A percentile compares a stretch with the other conserved stretches of the same genome.
Evolutionary conservation across 2,329 filamentous ascomycete species (phyloP).

Genomic region (Sphaceloma murrayae): DNA sequence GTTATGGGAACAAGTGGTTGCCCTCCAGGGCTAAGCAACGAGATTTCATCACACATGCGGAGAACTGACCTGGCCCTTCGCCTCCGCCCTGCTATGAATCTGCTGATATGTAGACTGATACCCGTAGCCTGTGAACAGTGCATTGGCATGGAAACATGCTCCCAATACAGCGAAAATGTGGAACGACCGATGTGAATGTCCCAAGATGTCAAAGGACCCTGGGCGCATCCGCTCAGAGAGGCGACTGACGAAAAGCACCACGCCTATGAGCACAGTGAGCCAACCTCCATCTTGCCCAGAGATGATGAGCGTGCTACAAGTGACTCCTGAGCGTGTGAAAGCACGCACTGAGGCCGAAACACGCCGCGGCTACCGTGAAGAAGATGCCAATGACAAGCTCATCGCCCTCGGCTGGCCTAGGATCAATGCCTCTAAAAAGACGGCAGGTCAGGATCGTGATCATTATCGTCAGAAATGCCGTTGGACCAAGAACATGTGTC

Average conservation of each 20-base stretch:
- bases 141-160: conserved; percentile 17
- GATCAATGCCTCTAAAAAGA: not conserved
- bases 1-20: too few relatives aligned
- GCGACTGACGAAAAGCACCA: conserved; percentile 20
- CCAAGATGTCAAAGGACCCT: conserved; percentile 20
- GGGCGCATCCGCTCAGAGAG: conserved; percentile 20
- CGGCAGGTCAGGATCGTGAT: too few relatives aligned
- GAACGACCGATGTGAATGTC: conserved; percentile 19
- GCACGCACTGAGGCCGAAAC: conserved; percentile 22
- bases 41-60: too few relatives aligned
- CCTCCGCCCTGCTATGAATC: too few relatives aligned
- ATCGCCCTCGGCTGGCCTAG: not conserved
- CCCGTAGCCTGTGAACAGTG: conserved; percentile 13
- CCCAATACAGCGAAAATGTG: conserved; percentile 19
- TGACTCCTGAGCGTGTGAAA: conserved; percentile 28
- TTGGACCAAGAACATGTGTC: conserved; percentile 15
- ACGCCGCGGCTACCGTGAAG: conserved; percentile 5
- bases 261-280: conserved; percentile 19
- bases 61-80: too few relatives aligned
- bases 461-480: conserved; percentile 1
- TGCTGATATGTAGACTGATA: too few relatives aligned
- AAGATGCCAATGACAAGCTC: conserved; percentile 11
- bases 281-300: conserved; percentile 26
- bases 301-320: conserved; percentile 26
- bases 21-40: too few relatives aligned